Conservation (phyloP, 1,284 basidiomycete species). For the Chondrostereum purpureum region DNA sequence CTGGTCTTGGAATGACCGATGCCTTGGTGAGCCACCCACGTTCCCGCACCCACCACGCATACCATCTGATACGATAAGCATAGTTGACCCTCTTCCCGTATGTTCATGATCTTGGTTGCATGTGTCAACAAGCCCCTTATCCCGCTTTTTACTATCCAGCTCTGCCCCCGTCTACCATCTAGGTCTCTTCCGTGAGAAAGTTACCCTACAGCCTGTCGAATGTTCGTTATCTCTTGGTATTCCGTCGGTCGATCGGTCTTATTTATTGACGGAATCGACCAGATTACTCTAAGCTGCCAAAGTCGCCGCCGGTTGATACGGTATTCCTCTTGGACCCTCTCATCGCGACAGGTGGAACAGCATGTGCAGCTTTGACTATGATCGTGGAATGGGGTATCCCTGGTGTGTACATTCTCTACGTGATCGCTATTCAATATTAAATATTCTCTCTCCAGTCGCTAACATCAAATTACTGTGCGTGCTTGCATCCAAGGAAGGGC, state of each 20-base stretch:
- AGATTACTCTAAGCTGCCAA: constrained; percentile 92
- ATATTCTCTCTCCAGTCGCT: constrained; percentile 35
- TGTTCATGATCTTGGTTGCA: constrained; percentile 19
- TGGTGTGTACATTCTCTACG: constrained; percentile 30
- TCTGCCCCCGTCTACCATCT: constrained; percentile 84
- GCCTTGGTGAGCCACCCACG: constrained; percentile 41
- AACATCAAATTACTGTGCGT: constrained; percentile 83
- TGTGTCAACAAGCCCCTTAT: not conserved
- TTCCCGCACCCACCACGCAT: not conserved
- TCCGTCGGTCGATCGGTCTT: constrained; percentile 5
- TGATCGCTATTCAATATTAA: constrained; percentile 1
- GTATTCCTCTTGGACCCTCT: constrained; percentile 87
- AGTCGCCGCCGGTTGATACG: constrained; percentile 69
- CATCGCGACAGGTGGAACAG: constrained; percentile 93
- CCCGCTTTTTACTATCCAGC: constrained; percentile 33
- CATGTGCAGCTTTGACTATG: constrained; percentile 80
- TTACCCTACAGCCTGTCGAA: constrained; percentile 88
- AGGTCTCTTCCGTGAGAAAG: constrained; percentile 87
- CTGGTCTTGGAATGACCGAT: constrained; percentile 92
- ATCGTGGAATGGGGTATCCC: constrained; percentile 82
- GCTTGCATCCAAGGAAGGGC: constrained; percentile 72
- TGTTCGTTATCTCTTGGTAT: constrained; percentile 39
- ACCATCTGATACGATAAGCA: constrained; percentile 9
- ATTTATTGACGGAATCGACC: constrained; percentile 8
- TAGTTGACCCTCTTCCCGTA: constrained; percentile 73